These are phyloP conservation scores for Pythium sp. DNA, from an alignment of 352 stramenopile genomes.

Conservation along the genomic window DNA sequence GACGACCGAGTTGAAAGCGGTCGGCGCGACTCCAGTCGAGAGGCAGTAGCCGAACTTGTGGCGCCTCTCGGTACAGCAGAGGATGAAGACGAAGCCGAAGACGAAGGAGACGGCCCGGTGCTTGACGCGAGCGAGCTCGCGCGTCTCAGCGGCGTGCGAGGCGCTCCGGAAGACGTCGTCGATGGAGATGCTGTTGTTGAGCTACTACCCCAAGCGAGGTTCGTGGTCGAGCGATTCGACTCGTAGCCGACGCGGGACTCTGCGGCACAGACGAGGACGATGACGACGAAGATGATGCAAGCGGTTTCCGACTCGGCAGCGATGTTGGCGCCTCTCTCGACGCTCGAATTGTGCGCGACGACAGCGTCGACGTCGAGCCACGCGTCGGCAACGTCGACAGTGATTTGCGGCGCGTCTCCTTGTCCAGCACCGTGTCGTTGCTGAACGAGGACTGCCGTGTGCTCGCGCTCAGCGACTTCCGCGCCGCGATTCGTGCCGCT, in stretches of 20 bases:
- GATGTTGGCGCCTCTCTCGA: constrained; percentile 16
- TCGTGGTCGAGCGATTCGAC: constrained; percentile 23
- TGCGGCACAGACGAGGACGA: constrained; percentile 13
- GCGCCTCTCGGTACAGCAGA: constrained; percentile 16
- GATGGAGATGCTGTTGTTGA: constrained; percentile 11
- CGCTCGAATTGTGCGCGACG: constrained; percentile 22
- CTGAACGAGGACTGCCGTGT: constrained; percentile 5
- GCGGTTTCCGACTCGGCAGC: constrained; percentile 20
- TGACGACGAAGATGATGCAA: constrained; percentile 13
- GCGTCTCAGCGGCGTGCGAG: constrained; percentile 27
- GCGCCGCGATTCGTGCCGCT: constrained; percentile 1
- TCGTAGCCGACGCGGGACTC: constrained; percentile 20
- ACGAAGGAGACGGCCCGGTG: constrained; percentile 19
- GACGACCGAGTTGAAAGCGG: constrained; percentile 12
- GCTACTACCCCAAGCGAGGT: constrained; percentile 18
- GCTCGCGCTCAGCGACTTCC: constrained; percentile 12
- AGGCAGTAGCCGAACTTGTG: constrained; percentile 8
- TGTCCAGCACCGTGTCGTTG: constrained; percentile 22
- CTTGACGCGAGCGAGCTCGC: constrained; percentile 21
- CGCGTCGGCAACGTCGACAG: constrained; percentile 42
- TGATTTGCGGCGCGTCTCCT: constrained; percentile 36
- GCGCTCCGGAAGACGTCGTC: constrained; percentile 18
- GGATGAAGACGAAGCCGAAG: constrained; percentile 3
- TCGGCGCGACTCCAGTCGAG: constrained; percentile 9
- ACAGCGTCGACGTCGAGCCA: constrained; percentile 19